Conservation (phyloP, 306 rosid genomes). For the Crotalaria pallida region DNA sequence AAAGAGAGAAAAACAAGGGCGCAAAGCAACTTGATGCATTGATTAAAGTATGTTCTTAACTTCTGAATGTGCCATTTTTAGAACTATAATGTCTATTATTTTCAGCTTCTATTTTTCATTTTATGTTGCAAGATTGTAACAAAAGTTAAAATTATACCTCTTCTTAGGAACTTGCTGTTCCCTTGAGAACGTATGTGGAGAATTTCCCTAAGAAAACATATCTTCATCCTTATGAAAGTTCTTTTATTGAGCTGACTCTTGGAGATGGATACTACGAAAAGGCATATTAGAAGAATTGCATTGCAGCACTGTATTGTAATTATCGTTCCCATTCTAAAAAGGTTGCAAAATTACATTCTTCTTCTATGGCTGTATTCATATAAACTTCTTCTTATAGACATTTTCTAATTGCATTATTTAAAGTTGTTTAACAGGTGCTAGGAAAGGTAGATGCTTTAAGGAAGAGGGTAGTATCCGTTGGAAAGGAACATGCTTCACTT, state of each 20-base stretch:
- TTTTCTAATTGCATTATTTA: conserved; percentile 14
- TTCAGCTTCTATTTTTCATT: conserved; percentile 9
- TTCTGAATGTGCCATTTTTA: not conserved
- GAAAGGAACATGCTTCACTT: conserved; percentile 91
- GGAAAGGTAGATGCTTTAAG: conserved; percentile 67
- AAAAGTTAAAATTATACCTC: conserved; percentile 13
- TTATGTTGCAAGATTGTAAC: not conserved
- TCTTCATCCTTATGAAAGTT: conserved; percentile 87
- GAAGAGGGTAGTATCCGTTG: conserved; percentile 75
- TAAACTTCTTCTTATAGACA: not conserved
- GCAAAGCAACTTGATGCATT: conserved; percentile 96
- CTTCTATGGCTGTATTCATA: not conserved
- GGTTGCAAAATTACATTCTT: not conserved
- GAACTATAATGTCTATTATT: not conserved
- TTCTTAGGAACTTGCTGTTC: conserved; percentile 77
- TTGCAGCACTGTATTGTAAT: conserved; percentile 1
- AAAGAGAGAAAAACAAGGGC: conserved; percentile 90
- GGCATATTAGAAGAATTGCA: conserved; percentile 32
- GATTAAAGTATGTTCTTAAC: conserved; percentile 81
- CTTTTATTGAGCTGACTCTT: conserved; percentile 87
- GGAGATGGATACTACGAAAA: conserved; percentile 91
- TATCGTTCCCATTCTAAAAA: not conserved
- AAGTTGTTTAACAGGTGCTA: conserved; percentile 52
- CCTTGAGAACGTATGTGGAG: conserved; percentile 81
- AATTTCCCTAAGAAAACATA: conserved; percentile 69